Evolutionary conservation across 2,329 filamentous ascomycete genomes (phyloP), one percentile per base, ranked within the genome.

Genomic region (Helminthosporium solani): DNA sequence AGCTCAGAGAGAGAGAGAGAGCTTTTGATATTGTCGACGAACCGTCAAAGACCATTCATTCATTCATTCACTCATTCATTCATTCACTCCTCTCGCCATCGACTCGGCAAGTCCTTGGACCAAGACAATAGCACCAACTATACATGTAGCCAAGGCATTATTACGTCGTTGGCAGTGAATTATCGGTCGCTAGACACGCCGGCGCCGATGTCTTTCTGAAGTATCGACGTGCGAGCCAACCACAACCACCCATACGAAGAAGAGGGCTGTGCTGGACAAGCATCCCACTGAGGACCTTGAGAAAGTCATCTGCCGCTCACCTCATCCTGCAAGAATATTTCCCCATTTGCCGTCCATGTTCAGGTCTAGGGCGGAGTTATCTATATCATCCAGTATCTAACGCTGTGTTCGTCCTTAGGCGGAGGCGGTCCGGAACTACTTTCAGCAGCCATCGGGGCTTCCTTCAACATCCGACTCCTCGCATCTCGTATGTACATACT

Each of bases 231-330:
- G 3, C 19, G 9, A 11, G 8, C 33, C 15, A 18, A 9, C 21
- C 37, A 40, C 37, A 40, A 40, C 37, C 37, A 40, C 21, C 25
- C 19, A n/a, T 7, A 18, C 33, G 7, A 14, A 11, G 25, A 11
- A 36, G 14, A 30, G 21, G 25, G 34, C 33, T 31, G 25, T 33
- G 41, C 41, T n/a, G 9, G 38, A 6, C 5, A 5, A 25, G 12
- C 38, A 14, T 6, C 18, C 31, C 3, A 5, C 18, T 42, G 30
- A 34, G 40, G 40, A 42, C 28, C 30, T 42, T 42, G 40, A 30
- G 40, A 42, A 35, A 27, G 19, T 16, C n/a, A 35, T n/a, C 36
- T 19, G 30, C 48, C 42, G 47, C 48, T 47, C 44, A 47, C 44
- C 25, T 47, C 15, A 50, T 46, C 35, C 35, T 14, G 21, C 35